Evolutionary conservation across 108 stramenopile species (phyloP), one percentile per base, ranked within the genome.

Genomic region (Aurantiochytrium sp.): DNA sequence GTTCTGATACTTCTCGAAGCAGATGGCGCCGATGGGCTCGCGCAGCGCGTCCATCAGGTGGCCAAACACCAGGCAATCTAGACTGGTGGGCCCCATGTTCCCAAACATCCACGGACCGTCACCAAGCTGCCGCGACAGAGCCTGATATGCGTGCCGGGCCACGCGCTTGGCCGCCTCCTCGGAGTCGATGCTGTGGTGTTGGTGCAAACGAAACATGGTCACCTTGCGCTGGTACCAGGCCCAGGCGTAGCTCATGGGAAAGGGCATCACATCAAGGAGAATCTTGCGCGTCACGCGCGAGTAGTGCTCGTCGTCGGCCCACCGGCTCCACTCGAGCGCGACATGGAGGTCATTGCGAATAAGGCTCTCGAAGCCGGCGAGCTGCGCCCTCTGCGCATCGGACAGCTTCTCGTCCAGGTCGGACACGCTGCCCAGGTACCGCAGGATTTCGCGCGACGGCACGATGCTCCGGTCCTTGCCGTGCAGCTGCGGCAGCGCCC

Each of bases 301-400:
- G 73, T 81, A 81, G 24, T 81, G 73, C 73, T 48, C 45, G 45
- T 81, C 73, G 24, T 81, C 73, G 1, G 73, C 73, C 73, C 73
- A 81, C 17, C 73, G 21, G 73, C 73, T 81, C 73, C 73, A 81
- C 39, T 81, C 73, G 12, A 81, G 45, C 42, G 73, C 73, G n/a
- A 48, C 39, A 12, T 24, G 39, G 45, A 81, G 73, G 19, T 81
- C 73, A 48, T 81, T 41, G n/a, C 73, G 73, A 81, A 81, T 48
- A 6, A 81, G 45, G 45, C 73, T 81, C 24, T 41, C 39, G 30
- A 81, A 81, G 12, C 73, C 73, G 12, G 73, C 73, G 19, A 48
- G 19, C 39, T 81, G 73, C 3, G 73, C 73, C 45, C 45, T 12
- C 45, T 81, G 73, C 0, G 42, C 39, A 12, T 41, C 73, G 6